Evolutionary conservation across 2,329 filamentous ascomycete genomes (phyloP).

Genomic region (Diaporthe amygdali): DNA sequence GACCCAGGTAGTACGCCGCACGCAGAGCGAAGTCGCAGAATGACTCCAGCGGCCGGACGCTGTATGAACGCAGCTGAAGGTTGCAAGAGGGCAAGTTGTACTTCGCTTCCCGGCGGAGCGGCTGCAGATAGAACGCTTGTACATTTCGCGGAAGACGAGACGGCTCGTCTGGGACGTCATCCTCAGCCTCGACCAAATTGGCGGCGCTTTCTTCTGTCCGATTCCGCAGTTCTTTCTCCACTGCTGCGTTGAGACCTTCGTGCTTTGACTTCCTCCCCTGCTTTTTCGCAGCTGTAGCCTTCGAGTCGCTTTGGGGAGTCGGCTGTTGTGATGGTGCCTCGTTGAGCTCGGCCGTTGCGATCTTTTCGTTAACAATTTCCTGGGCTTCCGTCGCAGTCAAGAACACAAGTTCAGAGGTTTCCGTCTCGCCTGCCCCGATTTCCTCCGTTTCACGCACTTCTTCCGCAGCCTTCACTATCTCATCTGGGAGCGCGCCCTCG

Average conservation of each 20-base stretch:
- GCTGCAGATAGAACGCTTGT: slow-evolving; percentile 84
- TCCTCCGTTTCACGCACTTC: slow-evolving; percentile 17
- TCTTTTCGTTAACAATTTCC: slow-evolving; percentile 9
- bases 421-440: neutral
- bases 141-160: slow-evolving; percentile 76
- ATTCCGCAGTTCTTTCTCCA: neutral
- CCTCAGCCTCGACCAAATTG: neutral
- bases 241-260: neutral
- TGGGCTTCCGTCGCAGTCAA: slow-evolving; percentile 13
- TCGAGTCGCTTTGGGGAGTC: neutral
- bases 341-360: neutral
- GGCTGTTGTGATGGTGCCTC: neutral
- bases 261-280: neutral
- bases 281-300: neutral
- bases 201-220: neutral
- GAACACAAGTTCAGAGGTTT: neutral
- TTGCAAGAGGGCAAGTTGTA: slow-evolving; percentile 86
- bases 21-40: slow-evolving; percentile 94
- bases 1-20: slow-evolving; percentile 89
- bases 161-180: slow-evolving; percentile 31
- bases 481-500: neutral
- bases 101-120: slow-evolving; percentile 75
- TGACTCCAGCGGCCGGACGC: slow-evolving; percentile 87
- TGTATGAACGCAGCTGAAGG: slow-evolving; percentile 92
- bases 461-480: slow-evolving; percentile 10